These are phyloP conservation scores for Nicotiana obtusifolia DNA, from an alignment of 257 asterid species.

Conservation along the genomic window DNA sequence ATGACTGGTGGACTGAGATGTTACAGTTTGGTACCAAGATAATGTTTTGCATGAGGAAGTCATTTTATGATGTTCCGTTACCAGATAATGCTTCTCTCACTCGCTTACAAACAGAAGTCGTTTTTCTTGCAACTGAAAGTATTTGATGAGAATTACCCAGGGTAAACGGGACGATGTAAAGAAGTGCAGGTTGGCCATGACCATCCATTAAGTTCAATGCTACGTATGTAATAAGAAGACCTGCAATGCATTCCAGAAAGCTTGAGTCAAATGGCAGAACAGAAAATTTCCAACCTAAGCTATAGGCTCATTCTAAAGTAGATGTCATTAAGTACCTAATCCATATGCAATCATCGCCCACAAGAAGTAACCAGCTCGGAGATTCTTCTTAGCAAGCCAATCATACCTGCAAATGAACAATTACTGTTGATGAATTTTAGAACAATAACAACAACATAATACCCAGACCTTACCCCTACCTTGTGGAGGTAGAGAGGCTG, in stretches of 20 bases:
- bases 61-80: background rate
- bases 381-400: slow-evolving; percentile 74
- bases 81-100: background rate
- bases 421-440: background rate
- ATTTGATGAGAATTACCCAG: slow-evolving; percentile 42
- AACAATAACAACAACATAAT: too few relatives aligned
- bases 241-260: slow-evolving; percentile 25
- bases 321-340: slow-evolving; percentile 39
- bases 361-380: slow-evolving; percentile 74
- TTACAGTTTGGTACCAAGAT: background rate
- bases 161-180: slow-evolving; percentile 80
- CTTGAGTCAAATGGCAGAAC: background rate
- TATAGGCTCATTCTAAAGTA: background rate
- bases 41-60: background rate
- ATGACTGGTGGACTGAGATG: too few relatives aligned
- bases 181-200: slow-evolving; percentile 93
- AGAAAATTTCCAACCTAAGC: background rate
- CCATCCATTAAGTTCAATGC: slow-evolving; percentile 94
- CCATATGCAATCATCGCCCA: slow-evolving; percentile 98
- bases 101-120: too few relatives aligned
- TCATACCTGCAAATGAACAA: slow-evolving; percentile 55
- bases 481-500: too few relatives aligned
- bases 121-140: background rate
- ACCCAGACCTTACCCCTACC: too few relatives aligned
- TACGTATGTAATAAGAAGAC: slow-evolving; percentile 71